Percentiles rank a stretch among this genome's conserved stretches.
phyloP scores from a whole-genome alignment of 495 filamentous ascomycete genomes.

The Neurospora sp. region DNA sequence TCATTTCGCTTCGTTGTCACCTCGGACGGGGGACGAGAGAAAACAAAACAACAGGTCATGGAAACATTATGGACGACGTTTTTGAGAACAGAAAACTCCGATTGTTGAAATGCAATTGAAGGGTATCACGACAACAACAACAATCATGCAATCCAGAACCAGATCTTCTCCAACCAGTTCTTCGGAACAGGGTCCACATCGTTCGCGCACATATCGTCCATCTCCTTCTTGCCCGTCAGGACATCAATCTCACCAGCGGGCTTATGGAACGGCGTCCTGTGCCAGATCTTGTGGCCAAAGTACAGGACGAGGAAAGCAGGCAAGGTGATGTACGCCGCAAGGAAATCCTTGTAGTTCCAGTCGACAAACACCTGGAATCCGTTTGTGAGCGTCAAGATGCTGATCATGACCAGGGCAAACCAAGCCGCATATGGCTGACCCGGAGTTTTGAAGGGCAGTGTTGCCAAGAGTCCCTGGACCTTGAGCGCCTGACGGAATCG shows the following conservation, averaged over 20 bases:
- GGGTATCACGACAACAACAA: background rate
- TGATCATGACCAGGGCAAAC: conserved; percentile 25
- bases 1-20: background rate
- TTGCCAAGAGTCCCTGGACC: conserved; percentile 24
- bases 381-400: conserved; percentile 36
- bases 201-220: conserved; percentile 33
- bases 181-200: conserved; percentile 28
- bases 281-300: conserved; percentile 29
- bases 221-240: conserved; percentile 39
- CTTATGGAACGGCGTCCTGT: conserved; percentile 21
- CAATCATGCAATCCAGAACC: conserved; percentile 37
- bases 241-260: conserved; percentile 31
- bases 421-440: conserved; percentile 34
- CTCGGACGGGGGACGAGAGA: background rate
- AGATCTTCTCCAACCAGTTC: conserved; percentile 32
- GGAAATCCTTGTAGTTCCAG: conserved; percentile 29
- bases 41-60: background rate
- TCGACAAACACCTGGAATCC: conserved; percentile 37
- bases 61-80: background rate
- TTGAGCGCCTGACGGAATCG: conserved; percentile 36
- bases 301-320: conserved; percentile 34
- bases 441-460: conserved; percentile 31
- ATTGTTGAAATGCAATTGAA: background rate
- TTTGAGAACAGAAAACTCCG: background rate
- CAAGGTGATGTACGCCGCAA: conserved; percentile 40